Base-by-base conservation (phyloP, 2,329 filamentous ascomycete species). In the Cordyceps fumosorosea region DNA sequence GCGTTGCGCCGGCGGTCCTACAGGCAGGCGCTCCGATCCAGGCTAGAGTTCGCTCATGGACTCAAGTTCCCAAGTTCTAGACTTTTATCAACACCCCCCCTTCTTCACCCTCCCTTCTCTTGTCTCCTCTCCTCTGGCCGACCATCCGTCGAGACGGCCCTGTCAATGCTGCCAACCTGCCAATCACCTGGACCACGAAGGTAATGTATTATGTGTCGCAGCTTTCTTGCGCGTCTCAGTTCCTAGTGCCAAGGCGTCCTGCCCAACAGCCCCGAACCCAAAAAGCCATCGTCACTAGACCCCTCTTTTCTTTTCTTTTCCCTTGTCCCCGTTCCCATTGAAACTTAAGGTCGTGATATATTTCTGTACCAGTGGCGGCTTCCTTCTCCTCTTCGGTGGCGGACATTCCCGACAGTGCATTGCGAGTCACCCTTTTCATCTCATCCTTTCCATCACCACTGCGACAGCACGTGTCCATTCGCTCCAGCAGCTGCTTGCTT, bases 41-140 rank as follows among this genome's bases (percentile, higher is more conserved):
- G 52, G 52, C 52, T 29, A 62, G 12, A 51, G 16, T n/a, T 47
- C 55, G 59, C 47, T 55, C 54, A 62, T 62, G 54, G 61, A 62
- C 55, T 54, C 42, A 42, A 53, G 55, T 62, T 62, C 50, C 47
- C 42, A 50, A 57, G 61, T 62, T 62, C 61, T 62, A 62, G 61
- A 62, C 61, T 59, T 22, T 55, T 62, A 55, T 42, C 48, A 48
- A 5, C 61, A 62, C 60, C 48, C 40, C 34, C 40, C 40, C 40
- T n/a, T 16, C 54, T 44, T 29, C 29, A 29, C 40, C 54, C 56
- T 26, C 24, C 32, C 48, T 42, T 42, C n/a, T 47, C 26, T 24
- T 16, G 5, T 29, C 29, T 29, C 29, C 29, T 29, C 29, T 29
- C 29, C 29, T 29, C 29, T 29, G 29, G 29, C 29, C 54, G 48